Conservation (phyloP, 2,329 filamentous ascomycete genomes). For the Penicillium sp. region DNA sequence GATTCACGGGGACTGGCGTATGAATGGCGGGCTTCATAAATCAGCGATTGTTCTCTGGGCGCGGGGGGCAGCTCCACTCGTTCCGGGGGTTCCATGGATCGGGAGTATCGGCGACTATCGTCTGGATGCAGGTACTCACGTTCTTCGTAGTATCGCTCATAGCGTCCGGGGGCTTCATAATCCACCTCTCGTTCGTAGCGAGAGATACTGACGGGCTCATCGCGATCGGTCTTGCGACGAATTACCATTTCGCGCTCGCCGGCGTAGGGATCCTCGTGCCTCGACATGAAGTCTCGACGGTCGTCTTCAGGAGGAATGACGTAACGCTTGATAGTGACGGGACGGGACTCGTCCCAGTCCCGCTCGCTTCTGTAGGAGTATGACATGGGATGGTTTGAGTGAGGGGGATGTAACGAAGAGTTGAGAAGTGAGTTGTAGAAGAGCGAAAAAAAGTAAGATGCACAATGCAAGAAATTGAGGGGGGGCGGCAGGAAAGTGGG, state of each 20-base stretch:
- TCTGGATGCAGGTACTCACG: constrained; percentile 42
- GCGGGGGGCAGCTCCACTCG: constrained; percentile 48
- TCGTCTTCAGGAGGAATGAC: constrained; percentile 47
- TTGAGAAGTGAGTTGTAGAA: not conserved
- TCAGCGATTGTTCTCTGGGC: constrained; percentile 55
- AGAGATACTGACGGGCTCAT: constrained; percentile 42
- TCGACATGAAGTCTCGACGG: constrained; percentile 36
- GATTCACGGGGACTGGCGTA: constrained; percentile 55
- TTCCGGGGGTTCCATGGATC: constrained; percentile 55
- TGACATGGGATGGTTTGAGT: constrained; percentile 29
- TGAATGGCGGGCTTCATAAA: constrained; percentile 55
- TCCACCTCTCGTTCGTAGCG: constrained; percentile 52
- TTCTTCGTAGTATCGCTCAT: constrained; percentile 50
- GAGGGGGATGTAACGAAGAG: constrained; percentile 15
- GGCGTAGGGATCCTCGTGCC: constrained; percentile 25
- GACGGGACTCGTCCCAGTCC: constrained; percentile 46
- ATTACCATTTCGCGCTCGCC: constrained; percentile 48
- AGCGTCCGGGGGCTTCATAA: constrained; percentile 45
- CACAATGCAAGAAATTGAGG: constrained; percentile 21
- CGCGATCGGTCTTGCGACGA: constrained; percentile 49
- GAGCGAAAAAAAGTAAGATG: constrained; percentile 6
- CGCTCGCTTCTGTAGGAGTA: constrained; percentile 43
- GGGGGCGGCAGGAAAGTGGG: constrained; percentile 25
- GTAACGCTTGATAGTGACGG: constrained; percentile 60
- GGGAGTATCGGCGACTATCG: constrained; percentile 54